Evolutionary conservation across 768 basidiomycete genomes (phyloP), one percentile per base, ranked within the genome.

Genomic region (Kwoniella bestiolae): DNA sequence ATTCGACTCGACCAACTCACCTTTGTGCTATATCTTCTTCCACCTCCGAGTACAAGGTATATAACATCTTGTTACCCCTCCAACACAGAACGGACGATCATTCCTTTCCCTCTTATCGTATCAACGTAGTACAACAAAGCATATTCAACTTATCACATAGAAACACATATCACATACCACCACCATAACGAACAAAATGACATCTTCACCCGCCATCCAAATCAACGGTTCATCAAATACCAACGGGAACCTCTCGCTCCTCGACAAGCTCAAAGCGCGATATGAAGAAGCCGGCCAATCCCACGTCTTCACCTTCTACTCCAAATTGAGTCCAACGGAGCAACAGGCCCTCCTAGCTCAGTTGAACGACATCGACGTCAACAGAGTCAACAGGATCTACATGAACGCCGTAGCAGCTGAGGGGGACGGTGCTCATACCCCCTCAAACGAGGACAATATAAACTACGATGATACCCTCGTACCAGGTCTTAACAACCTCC

Each of bases 361-460:
- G 82, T 88, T 97, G 70, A 84, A 87, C 51, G 81, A 85, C 11
- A 87, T 99, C 79, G 88, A 97, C 80, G 88, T 96, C 71, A 86
- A 89, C 64, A 91, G 94, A 69, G 93, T 98, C 66, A 97, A 97
- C 84, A 86, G 88, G 72, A 87, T 97, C 72, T 94, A 88, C 86
- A 75, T 84, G 46, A 90, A 87, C 71, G 91, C 95, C 21, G 84
- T 92, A 68, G 71, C 84, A 38, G 84, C 87, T 4, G 91, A 94
- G 31, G 35, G 38, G 26, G 34, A 49, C 18, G 49, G 65, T 26
- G 41, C 75, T n/a, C 53, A 60, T 25, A 65, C 71, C 0, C 66
- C 66, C 34, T 65, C 74, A 1, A 45, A 62, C 18, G 62, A 69
- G 52, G 31, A 34, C 28, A 25, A 72, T 72, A 34, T 63, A 61